These are phyloP conservation scores for Ramicandelaber brevisporus DNA, from an alignment of 192 early-diverging fungal species.

Conservation along the genomic window DNA sequence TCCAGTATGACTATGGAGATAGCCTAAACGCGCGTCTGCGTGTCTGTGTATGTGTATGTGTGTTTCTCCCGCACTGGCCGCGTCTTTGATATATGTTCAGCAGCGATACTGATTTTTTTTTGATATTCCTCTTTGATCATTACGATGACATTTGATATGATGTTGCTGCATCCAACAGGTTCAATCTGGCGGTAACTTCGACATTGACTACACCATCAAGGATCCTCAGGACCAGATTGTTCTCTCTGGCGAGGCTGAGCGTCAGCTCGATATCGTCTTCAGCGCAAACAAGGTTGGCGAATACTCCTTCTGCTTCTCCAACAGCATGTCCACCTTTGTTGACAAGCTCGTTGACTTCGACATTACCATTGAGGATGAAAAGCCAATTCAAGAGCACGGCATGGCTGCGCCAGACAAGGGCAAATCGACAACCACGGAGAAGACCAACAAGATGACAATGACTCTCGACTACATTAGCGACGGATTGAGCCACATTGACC, in stretches of 20 bases:
- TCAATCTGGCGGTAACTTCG: conserved; percentile 88
- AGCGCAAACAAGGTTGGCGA: conserved; percentile 66
- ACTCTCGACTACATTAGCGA: conserved; percentile 31
- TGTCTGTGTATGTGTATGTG: too few relatives aligned
- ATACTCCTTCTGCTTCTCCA: conserved; percentile 92
- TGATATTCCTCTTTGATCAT: neutral
- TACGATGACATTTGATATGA: neutral
- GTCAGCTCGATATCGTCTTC: conserved; percentile 89
- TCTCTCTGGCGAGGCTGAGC: conserved; percentile 58
- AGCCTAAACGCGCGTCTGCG: too few relatives aligned
- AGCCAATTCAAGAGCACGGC: conserved; percentile 25
- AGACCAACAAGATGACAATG: conserved; percentile 25
- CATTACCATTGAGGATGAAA: conserved; percentile 74
- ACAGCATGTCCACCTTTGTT: conserved; percentile 77
- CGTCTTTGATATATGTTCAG: neutral
- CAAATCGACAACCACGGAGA: conserved; percentile 13
- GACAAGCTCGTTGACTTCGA: conserved; percentile 95
- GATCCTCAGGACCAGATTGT: conserved; percentile 43
- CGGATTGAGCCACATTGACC: conserved; percentile 36
- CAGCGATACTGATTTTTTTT: neutral
- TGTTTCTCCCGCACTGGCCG: neutral
- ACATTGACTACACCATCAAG: conserved; percentile 78
- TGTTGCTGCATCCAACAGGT: conserved; percentile 35
- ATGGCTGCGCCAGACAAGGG: conserved; percentile 25
- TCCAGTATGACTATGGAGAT: too few relatives aligned